These are phyloP conservation scores for Cicer cuneatum DNA, from an alignment of 306 rosid genomes.

Conservation along the genomic window DNA sequence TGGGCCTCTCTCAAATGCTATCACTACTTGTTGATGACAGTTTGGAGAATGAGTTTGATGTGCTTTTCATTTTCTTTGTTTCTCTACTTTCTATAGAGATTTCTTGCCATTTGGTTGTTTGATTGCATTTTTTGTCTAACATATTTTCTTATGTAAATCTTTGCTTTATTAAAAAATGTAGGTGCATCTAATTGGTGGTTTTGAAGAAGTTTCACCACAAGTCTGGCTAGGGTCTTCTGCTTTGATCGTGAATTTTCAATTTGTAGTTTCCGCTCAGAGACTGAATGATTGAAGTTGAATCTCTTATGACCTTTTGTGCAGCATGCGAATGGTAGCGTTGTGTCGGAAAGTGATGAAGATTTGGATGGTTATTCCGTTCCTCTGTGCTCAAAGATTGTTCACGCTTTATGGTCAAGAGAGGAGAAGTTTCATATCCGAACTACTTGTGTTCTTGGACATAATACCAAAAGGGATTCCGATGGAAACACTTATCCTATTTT, in stretches of 20 bases:
- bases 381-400: conserved; percentile 66
- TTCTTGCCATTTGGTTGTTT: neutral
- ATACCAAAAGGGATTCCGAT: conserved; percentile 67
- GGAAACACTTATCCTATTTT: conserved; percentile 67
- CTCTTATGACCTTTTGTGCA: conserved; percentile 70
- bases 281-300: conserved; percentile 55
- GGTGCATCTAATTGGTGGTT: conserved; percentile 90
- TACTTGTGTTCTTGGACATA: conserved; percentile 78
- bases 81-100: conserved; percentile 20
- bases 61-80: conserved; percentile 42
- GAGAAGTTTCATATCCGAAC: conserved; percentile 81
- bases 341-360: conserved; percentile 46
- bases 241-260: conserved; percentile 55
- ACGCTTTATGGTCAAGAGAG: conserved; percentile 58
- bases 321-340: conserved; percentile 52
- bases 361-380: conserved; percentile 74
- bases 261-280: conserved; percentile 47
- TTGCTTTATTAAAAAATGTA: conserved; percentile 46
- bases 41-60: conserved; percentile 67
- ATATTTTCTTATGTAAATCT: conserved; percentile 28
- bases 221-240: conserved; percentile 60
- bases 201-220: conserved; percentile 69
- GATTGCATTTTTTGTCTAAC: conserved; percentile 23
- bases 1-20: conserved; percentile 82
- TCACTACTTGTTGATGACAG: conserved; percentile 50